Conservation (phyloP, 139 green algal species). For the Chlorella sp. region DNA sequence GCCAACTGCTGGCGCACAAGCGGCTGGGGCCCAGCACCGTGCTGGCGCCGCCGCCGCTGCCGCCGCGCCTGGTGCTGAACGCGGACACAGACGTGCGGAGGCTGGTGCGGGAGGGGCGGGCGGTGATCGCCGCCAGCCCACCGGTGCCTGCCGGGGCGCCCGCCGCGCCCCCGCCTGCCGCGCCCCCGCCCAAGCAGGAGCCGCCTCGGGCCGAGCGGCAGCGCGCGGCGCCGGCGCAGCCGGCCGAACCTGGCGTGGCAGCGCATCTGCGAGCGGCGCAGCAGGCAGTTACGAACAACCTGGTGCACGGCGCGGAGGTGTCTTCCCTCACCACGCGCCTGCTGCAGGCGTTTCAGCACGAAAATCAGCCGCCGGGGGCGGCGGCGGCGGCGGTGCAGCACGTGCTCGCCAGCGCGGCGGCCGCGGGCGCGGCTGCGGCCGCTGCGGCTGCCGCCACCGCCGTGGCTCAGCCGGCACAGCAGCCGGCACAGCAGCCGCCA, state of each 20-base stretch:
- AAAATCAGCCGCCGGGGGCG: neutral
- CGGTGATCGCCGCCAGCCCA: neutral
- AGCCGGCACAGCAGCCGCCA: neutral
- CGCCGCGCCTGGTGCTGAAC: conserved; percentile 11
- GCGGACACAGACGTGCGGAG: neutral
- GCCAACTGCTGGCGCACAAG: conserved; percentile 21
- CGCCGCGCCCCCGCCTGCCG: neutral
- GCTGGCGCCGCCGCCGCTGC: conserved; percentile 15
- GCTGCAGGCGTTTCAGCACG: neutral
- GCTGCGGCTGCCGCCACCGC: neutral
- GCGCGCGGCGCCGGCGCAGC: neutral
- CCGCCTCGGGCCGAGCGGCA: neutral
- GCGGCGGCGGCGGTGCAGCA: neutral
- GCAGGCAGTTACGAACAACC: neutral
- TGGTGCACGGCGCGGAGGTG: neutral
- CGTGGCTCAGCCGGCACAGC: neutral
- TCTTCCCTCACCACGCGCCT: neutral
- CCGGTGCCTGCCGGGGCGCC: neutral
- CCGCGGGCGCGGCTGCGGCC: too few relatives aligned
- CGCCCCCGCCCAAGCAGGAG: neutral
- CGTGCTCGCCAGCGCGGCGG: too few relatives aligned
- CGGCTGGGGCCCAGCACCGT: neutral
- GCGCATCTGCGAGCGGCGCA: neutral
- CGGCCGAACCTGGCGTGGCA: neutral
- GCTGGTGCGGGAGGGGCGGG: neutral